Percentiles rank a stretch among this genome's conserved stretches.
These are phyloP conservation scores for Petunia axillaris DNA, from an alignment of 257 asterid species.

Conservation along the genomic window DNA sequence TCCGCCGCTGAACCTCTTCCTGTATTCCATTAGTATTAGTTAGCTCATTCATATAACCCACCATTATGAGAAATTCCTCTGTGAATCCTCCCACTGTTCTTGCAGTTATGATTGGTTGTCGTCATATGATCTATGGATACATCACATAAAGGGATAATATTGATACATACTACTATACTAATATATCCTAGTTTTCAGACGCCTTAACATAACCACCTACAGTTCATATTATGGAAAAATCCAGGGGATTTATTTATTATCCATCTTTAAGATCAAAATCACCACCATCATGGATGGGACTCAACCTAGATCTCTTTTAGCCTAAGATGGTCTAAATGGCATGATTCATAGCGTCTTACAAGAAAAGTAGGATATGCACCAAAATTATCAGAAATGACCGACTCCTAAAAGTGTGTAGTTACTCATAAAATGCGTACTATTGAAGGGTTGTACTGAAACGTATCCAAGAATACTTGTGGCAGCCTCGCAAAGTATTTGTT, in stretches of 20 bases:
- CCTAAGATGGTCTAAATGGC: background rate
- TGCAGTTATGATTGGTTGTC: background rate
- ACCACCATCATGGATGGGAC: slow-evolving; percentile 4
- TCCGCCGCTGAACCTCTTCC: background rate
- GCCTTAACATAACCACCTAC: background rate
- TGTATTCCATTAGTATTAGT: background rate
- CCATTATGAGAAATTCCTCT: background rate
- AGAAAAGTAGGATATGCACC: background rate
- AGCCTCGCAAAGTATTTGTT: slow-evolving; percentile 11
- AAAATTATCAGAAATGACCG: background rate
- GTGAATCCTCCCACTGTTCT: background rate
- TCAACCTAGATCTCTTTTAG: background rate
- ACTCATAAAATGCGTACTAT: background rate
- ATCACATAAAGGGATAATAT: background rate
- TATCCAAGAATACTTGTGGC: background rate
- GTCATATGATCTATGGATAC: background rate
- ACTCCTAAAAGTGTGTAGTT: background rate
- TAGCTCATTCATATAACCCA: background rate
- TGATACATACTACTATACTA: background rate
- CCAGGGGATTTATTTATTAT: background rate
- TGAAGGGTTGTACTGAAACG: slow-evolving; percentile 9
- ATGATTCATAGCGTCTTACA: background rate
- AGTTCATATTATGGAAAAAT: background rate
- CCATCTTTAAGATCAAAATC: slow-evolving; percentile 16
- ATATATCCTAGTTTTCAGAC: background rate